Percentiles rank a stretch among this genome's conserved stretches.
phyloP scores from a whole-genome alignment of 1,139 yeast genomes.

The Yarrowia galli region DNA sequence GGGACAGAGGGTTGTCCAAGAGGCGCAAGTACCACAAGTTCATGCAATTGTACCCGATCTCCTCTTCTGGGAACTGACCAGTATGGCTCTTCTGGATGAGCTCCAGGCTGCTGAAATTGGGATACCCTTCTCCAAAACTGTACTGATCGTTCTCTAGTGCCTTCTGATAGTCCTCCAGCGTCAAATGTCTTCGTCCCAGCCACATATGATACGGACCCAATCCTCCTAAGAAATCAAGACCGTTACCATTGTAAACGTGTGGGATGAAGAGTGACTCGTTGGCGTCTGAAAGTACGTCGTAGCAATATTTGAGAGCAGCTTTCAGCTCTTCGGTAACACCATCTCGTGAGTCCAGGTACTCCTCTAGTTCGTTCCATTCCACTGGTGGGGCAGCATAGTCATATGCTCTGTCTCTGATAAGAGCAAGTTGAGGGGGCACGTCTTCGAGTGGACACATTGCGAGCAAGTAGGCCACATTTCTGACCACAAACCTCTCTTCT shows the following conservation, averaged over 20 bases:
- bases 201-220: slow-evolving; percentile 22
- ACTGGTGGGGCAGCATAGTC: slow-evolving; percentile 27
- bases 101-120: slow-evolving; percentile 5
- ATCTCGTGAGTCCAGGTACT: neutral
- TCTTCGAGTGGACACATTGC: neutral
- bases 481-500: slow-evolving; percentile 3
- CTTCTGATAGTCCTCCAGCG: neutral
- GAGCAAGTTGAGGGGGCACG: neutral
- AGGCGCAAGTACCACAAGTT: slow-evolving; percentile 25
- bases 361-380: neutral
- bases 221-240: slow-evolving; percentile 3
- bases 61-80: slow-evolving; percentile 5
- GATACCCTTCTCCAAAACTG: slow-evolving; percentile 22
- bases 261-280: slow-evolving; percentile 26
- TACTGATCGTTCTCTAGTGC: slow-evolving; percentile 1
- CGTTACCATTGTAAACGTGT: neutral
- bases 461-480: slow-evolving; percentile 18
- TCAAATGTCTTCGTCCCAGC: slow-evolving; percentile 9
- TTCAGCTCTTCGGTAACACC: neutral
- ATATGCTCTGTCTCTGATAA: neutral
- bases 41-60: slow-evolving; percentile 25
- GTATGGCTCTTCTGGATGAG: slow-evolving; percentile 6
- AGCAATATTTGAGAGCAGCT: neutral
- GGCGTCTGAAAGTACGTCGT: neutral
- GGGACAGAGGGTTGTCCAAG: slow-evolving; percentile 10